Percentiles rank a stretch among this genome's conserved stretches.
These are phyloP conservation scores for Remersonia thermophila DNA, from an alignment of 2,329 filamentous ascomycete genomes.

Conservation along the genomic window DNA sequence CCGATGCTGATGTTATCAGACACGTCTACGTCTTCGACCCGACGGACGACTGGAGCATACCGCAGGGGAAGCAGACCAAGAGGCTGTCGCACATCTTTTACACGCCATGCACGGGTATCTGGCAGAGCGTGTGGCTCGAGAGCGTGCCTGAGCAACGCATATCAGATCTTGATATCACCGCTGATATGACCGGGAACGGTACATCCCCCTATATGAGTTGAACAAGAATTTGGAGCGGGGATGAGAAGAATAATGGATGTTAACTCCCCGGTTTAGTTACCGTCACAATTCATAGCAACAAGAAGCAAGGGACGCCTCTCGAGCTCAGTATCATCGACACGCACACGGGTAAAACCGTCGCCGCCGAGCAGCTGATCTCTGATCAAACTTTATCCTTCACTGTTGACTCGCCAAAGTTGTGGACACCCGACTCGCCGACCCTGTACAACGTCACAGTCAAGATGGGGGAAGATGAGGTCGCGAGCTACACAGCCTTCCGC, in stretches of 20 bases:
- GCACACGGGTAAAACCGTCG: constrained; percentile 27
- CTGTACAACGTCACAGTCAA: constrained; percentile 53
- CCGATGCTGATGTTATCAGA: constrained; percentile 23
- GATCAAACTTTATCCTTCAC: constrained; percentile 42
- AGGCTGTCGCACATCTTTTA: constrained; percentile 55
- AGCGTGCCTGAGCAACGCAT: constrained; percentile 46
- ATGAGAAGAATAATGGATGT: background rate
- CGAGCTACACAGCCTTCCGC: constrained; percentile 58
- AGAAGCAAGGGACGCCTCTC: constrained; percentile 24
- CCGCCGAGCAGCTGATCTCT: constrained; percentile 30
- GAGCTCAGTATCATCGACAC: constrained; percentile 25
- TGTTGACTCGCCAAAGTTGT: constrained; percentile 43
- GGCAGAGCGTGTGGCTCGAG: constrained; percentile 63
- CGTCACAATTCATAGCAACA: constrained; percentile 38
- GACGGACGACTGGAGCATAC: constrained; percentile 49
- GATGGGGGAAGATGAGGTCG: constrained; percentile 38
- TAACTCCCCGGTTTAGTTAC: constrained; percentile 30
- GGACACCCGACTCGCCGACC: constrained; percentile 50
- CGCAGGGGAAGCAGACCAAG: constrained; percentile 52
- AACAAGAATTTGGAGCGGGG: background rate
- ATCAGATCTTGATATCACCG: constrained; percentile 45
- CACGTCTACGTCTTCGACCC: constrained; percentile 56
- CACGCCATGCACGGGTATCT: constrained; percentile 60
- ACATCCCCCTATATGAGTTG: constrained; percentile 13
- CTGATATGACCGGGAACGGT: constrained; percentile 42